A percentile compares a stretch with the other conserved stretches of the same genome.
Conservation (phyloP, 176 grass and related monocot genomes). For the Zoysia japonica region DNA sequence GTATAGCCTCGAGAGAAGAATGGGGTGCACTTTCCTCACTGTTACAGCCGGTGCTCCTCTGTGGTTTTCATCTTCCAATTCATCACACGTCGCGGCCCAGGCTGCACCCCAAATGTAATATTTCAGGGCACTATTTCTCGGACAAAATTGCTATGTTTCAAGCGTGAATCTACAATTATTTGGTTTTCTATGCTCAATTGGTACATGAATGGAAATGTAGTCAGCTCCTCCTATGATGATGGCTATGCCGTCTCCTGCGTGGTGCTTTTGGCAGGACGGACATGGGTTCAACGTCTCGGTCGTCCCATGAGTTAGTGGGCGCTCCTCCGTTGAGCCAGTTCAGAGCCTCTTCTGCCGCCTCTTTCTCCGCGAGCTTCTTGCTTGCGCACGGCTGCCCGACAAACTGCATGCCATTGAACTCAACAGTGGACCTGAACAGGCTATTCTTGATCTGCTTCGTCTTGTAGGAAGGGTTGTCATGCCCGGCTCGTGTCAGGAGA, state of each 20-base stretch:
- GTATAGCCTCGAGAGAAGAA: neutral
- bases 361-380: conserved; percentile 95
- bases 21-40: neutral
- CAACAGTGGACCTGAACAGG: conserved; percentile 68
- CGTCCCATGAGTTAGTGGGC: conserved; percentile 1
- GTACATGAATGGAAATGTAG: neutral
- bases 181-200: conserved; percentile 18
- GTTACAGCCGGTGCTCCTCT: neutral
- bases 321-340: conserved; percentile 67
- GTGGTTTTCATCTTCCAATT: neutral
- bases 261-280: conserved; percentile 59
- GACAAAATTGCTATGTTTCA: conserved; percentile 31
- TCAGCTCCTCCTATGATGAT: conserved; percentile 53
- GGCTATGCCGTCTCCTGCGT: conserved; percentile 62
- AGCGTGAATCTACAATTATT: conserved; percentile 16
- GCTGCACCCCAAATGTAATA: conserved; percentile 17
- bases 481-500: conserved; percentile 57
- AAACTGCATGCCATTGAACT: conserved; percentile 95
- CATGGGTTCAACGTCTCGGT: conserved; percentile 49
- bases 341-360: conserved; percentile 71
- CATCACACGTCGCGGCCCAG: neutral
- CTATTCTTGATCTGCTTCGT: conserved; percentile 72
- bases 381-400: conserved; percentile 74
- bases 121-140: neutral
- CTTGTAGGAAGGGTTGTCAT: conserved; percentile 73